Evolutionary conservation across 495 filamentous ascomycete species (phyloP).

Genomic region (Trichocladium antarcticum): DNA sequence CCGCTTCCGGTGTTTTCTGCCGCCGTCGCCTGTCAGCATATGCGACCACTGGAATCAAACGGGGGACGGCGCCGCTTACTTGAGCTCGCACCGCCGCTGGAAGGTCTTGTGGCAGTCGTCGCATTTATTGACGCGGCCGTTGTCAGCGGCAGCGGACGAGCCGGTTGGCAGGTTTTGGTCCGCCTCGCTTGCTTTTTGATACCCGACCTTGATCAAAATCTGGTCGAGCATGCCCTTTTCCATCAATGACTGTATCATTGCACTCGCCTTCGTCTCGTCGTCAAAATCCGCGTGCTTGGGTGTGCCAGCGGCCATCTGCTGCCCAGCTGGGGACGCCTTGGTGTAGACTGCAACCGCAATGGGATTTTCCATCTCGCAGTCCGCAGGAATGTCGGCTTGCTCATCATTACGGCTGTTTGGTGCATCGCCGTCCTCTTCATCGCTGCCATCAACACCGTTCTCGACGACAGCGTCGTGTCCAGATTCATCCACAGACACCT

Average conservation of each 20-base stretch:
- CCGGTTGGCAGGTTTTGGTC: background rate
- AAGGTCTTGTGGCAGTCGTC: slow-evolving; percentile 45
- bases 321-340: background rate
- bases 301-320: background rate
- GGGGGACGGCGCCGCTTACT: slow-evolving; percentile 37
- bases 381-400: background rate
- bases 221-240: slow-evolving; percentile 14
- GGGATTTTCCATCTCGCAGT: background rate
- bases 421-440: background rate
- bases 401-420: background rate
- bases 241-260: slow-evolving; percentile 8
- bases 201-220: slow-evolving; percentile 26
- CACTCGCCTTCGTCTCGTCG: slow-evolving; percentile 18
- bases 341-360: background rate
- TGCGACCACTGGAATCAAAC: background rate
- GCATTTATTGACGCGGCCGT: slow-evolving; percentile 27
- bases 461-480: background rate
- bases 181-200: slow-evolving; percentile 17
- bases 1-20: slow-evolving; percentile 78
- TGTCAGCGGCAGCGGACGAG: background rate
- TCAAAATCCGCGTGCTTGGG: slow-evolving; percentile 9
- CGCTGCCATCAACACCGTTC: slow-evolving; percentile 1
- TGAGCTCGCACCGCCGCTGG: slow-evolving; percentile 56
- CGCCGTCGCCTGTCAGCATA: slow-evolving; percentile 1
- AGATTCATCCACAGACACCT: background rate